These are phyloP conservation scores for Reutealis trisperma DNA, from an alignment of 345 rosid genomes.

Conservation along the genomic window DNA sequence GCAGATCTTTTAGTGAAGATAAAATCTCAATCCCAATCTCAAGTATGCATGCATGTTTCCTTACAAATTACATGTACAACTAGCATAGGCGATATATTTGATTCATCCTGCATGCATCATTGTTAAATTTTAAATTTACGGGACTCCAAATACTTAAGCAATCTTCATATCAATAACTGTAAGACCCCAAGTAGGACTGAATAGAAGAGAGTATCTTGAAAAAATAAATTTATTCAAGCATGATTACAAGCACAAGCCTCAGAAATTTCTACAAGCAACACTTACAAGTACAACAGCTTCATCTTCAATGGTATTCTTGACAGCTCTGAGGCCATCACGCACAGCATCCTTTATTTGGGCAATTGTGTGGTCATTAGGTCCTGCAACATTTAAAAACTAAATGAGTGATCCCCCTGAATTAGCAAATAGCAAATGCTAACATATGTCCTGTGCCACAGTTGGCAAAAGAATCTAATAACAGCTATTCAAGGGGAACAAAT, in stretches of 20 bases:
- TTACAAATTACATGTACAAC: not conserved
- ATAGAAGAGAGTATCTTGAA: not conserved
- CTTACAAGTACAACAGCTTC: constrained; percentile 86
- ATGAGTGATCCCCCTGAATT: not conserved
- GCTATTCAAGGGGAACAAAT: not conserved
- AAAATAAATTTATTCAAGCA: not conserved
- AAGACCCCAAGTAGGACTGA: not conserved
- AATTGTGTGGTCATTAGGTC: constrained; percentile 97
- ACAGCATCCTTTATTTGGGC: constrained; percentile 98
- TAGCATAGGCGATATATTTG: not conserved
- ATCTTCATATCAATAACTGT: not conserved
- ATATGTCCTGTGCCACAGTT: not conserved
- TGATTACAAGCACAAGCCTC: too few relatives aligned
- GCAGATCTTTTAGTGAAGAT: not conserved
- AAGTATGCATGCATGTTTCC: not conserved
- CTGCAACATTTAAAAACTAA: constrained; percentile 37
- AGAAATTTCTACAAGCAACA: not conserved
- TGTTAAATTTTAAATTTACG: not conserved
- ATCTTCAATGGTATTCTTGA: constrained; percentile 93
- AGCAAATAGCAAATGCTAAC: not conserved
- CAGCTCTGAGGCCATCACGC: constrained; percentile 94
- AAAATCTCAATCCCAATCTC: not conserved
- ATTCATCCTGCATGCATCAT: not conserved
- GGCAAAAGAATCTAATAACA: not conserved
- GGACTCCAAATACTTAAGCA: not conserved